Conservation (phyloP, 2,329 filamentous ascomycete species). For the Fusarium nurragi region DNA sequence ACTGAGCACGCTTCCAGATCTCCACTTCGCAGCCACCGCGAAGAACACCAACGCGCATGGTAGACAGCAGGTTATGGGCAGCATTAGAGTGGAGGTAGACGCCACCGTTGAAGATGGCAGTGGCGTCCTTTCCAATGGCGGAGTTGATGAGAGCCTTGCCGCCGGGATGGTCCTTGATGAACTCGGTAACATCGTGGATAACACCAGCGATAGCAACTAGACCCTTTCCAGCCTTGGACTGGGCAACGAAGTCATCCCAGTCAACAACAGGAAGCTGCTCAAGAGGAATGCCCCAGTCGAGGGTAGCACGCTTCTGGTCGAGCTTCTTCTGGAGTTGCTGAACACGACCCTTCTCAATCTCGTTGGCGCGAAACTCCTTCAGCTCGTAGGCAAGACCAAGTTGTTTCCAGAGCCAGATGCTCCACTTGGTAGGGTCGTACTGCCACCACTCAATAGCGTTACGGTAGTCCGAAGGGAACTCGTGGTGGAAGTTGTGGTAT, state of each 20-base stretch:
- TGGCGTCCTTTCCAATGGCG: conserved; percentile 86
- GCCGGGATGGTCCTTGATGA: conserved; percentile 91
- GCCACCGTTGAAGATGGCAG: conserved; percentile 90
- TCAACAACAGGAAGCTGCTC: conserved; percentile 86
- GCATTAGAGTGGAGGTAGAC: conserved; percentile 92
- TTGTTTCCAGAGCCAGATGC: conserved; percentile 85
- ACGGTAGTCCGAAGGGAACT: conserved; percentile 92
- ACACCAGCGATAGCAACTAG: conserved; percentile 84
- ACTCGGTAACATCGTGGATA: conserved; percentile 84
- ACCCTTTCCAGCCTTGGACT: conserved; percentile 78
- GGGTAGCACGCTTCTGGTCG: conserved; percentile 81
- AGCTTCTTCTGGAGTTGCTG: conserved; percentile 94
- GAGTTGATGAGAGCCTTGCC: conserved; percentile 86
- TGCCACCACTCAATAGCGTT: conserved; percentile 92
- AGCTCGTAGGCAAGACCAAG: conserved; percentile 85
- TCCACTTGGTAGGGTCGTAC: conserved; percentile 93
- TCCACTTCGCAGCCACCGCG: conserved; percentile 89
- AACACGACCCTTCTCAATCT: conserved; percentile 90
- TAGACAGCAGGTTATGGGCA: conserved; percentile 87
- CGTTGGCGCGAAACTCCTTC: conserved; percentile 90
- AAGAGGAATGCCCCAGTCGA: conserved; percentile 88
- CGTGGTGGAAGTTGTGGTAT: conserved; percentile 96
- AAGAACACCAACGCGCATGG: conserved; percentile 87
- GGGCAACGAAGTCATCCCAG: conserved; percentile 86
- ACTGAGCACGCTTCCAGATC: conserved; percentile 89